Base-by-base conservation (phyloP, 345 rosid species). In the Salix koriyanagi region DNA sequence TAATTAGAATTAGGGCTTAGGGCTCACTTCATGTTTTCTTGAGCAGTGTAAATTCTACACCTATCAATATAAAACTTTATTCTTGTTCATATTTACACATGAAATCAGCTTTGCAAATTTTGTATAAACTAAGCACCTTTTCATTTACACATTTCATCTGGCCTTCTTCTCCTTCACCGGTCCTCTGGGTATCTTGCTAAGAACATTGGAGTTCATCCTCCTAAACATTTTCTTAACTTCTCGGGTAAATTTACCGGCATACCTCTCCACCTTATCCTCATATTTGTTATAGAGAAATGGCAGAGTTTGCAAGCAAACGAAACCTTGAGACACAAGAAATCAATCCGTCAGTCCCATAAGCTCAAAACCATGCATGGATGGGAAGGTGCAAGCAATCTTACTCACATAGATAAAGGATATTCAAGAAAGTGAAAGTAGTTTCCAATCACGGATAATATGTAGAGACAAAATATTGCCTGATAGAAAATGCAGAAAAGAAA, bases 101-200 rank as follows among this genome's bases (percentile, higher is more conserved):
- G 28, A 1, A 58, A 9, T 3, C 6, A n/a, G 0, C 62, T 58
- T 58, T 58, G 13, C 62, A 58, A 58, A 10, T 26, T 58, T 8
- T 0, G 1, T 8, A 21, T 21, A 23, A 58, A 58, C 62, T 0
- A 1, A 9, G 2, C 62, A n/a, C 62, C 62, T 4, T 3, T 58
- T 58, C 25, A 58, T 58, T 3, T 58, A 54, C 60, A 54, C 5
- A 58, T 34, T 66, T 81, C 79, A 90, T 62, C 72, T 69, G 75
- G 23, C 50, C 78, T 90, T 91, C 85, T 87, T 94, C 32, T 84
- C 88, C 69, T 91, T 88, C 61, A 79, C 86, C 6, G 94, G 82
- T 9, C 92, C 95, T 77, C 97, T 87, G 30, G 99, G 98, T 26
- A 96, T 96, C 83, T 91, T 92, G 82, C 90, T 86, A 23, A 96